A percentile compares a stretch with the other conserved stretches of the same genome.
Conservation (phyloP, 768 basidiomycete species). For the Rhodocollybia butyracea region DNA sequence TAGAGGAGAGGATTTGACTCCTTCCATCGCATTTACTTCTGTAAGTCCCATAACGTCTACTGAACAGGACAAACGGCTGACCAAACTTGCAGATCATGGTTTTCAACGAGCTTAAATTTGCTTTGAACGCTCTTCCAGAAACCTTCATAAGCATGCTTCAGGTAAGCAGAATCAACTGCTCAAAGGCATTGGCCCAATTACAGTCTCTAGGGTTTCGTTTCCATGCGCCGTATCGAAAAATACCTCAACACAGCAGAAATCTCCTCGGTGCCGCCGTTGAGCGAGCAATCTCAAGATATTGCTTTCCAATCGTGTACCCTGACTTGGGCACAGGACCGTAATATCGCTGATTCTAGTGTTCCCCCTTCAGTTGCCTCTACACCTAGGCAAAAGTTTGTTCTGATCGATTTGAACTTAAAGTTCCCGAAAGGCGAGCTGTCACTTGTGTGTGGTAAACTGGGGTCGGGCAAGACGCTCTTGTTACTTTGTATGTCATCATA, state of each 20-base stretch:
- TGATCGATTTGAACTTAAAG: constrained; percentile 72
- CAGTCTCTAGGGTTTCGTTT: constrained; percentile 62
- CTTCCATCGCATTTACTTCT: constrained; percentile 81
- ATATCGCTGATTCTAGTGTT: constrained; percentile 26
- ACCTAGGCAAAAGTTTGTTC: constrained; percentile 74
- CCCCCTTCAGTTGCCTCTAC: constrained; percentile 62
- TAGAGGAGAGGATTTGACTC: constrained; percentile 65
- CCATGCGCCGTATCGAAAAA: constrained; percentile 86
- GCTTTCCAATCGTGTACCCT: constrained; percentile 82
- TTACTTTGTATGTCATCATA: constrained; percentile 48
- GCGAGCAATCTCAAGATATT: constrained; percentile 56
- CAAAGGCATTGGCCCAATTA: neutral
- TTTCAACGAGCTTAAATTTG: constrained; percentile 86
- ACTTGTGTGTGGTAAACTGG: constrained; percentile 85
- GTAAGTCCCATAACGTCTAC: constrained; percentile 31
- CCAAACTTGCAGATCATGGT: constrained; percentile 54
- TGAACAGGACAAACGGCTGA: constrained; percentile 40
- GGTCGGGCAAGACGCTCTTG: constrained; percentile 84
- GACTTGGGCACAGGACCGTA: constrained; percentile 85
- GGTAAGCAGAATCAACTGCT: constrained; percentile 26
- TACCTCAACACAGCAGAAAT: constrained; percentile 81
- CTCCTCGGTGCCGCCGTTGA: constrained; percentile 52
- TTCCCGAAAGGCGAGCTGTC: constrained; percentile 81
- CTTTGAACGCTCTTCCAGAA: constrained; percentile 84
- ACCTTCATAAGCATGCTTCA: constrained; percentile 90